A percentile compares a stretch with the other conserved stretches of the same genome.
phyloP scores from a whole-genome alignment of 257 asterid genomes.

The Lithospermum erythrorhizon region DNA sequence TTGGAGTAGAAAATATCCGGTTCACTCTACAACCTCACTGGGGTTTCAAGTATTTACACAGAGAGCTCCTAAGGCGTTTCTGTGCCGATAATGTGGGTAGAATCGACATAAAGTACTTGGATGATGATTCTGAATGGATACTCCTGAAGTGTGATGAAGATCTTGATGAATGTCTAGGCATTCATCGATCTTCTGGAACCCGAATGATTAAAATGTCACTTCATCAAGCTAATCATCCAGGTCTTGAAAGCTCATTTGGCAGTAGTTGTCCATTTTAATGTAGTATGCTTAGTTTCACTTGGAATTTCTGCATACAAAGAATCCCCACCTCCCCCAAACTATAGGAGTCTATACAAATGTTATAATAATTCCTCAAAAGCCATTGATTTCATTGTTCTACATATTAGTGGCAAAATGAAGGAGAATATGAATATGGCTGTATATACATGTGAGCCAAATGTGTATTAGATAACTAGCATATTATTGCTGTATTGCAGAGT shows the following conservation, averaged over 20 bases:
- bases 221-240: slow-evolving; percentile 29
- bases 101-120: slow-evolving; percentile 55
- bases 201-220: slow-evolving; percentile 46
- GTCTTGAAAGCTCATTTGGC: slow-evolving; percentile 55
- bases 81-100: slow-evolving; percentile 31
- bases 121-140: slow-evolving; percentile 73
- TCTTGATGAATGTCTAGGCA: slow-evolving; percentile 69
- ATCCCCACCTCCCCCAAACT: not conserved
- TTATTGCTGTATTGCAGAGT: too few relatives aligned
- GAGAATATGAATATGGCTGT: too few relatives aligned
- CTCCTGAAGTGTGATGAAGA: slow-evolving; percentile 76
- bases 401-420: not conserved
- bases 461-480: too few relatives aligned
- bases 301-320: too few relatives aligned
- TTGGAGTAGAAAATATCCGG: slow-evolving; percentile 65
- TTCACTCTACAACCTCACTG: slow-evolving; percentile 52
- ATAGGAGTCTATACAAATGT: not conserved
- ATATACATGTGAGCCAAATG: too few relatives aligned
- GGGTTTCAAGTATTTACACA: slow-evolving; percentile 41
- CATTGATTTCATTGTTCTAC: not conserved
- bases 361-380: not conserved
- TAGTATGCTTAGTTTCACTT: not conserved
- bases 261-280: slow-evolving; percentile 31
- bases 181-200: slow-evolving; percentile 42
- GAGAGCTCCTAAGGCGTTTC: slow-evolving; percentile 53